Base-by-base conservation (phyloP, 2,329 filamentous ascomycete genomes). In the Pyrenophora graminea region DNA sequence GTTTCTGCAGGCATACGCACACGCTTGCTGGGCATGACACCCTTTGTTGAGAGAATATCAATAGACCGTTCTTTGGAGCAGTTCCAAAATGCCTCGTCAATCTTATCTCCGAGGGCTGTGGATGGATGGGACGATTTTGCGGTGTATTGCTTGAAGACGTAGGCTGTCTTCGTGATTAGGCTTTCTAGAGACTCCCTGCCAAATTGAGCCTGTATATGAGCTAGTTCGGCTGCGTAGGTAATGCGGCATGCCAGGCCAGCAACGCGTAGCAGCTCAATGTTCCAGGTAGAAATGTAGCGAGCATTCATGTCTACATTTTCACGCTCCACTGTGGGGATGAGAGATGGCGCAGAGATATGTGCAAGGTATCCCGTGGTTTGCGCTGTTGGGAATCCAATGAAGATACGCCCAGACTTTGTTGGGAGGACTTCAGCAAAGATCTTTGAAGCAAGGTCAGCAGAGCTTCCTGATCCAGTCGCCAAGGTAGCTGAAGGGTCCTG, bases 301-400 rank as follows among this genome's bases (percentile, higher is more conserved):
- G 94, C 95, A 70, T 99, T 97, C 56, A 99, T 80, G 72, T 99
- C 94, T 51, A 99, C 96, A 46, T 91, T 94, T 70, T 99, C 94
- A 68, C 94, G 86, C 74, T 99, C 94, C 2, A 99, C 95, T 0
- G 94, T 99, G 0, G 94, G 94, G 50, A 99, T 99, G 12, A 99
- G 87, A 0, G 93, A 97, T 1, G 92, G 94, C 0, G 94, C 94
- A 10, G 93, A 97, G 25, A 99, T 89, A 72, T 99, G 94, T 69
- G 95, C 89, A 13, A 93, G 89, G 23, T 93, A 86, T 47, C 93
- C 94, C 0, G 95, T 99, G 0, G 94, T 99, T 76, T 99, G 94
- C 62, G 93, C 92, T 1, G 94, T 99, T 3, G 94, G 93, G 68
- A 99, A 99, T 0, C 94, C 94, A 66, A 99, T 99, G 67, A 97